These are phyloP conservation scores for Saprolegnia diclina DNA, from an alignment of 352 stramenopile species.

Conservation along the genomic window DNA sequence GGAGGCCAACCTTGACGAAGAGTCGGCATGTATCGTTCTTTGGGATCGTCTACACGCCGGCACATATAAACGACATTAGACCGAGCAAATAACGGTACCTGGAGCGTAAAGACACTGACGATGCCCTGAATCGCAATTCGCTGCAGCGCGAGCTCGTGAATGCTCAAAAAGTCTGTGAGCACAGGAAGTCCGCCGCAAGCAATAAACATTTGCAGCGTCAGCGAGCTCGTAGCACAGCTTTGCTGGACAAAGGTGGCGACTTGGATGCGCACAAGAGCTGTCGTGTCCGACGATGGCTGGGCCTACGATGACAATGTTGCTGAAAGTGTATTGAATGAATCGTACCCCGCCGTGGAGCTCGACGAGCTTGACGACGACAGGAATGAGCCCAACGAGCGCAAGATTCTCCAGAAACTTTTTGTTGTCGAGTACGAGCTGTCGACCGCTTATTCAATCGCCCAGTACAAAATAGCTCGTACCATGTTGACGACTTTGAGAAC, in stretches of 20 bases:
- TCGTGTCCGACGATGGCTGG: background rate
- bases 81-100: conserved; percentile 30
- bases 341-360: background rate
- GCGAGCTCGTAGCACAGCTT: conserved; percentile 78
- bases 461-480: conserved; percentile 31
- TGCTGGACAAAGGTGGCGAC: conserved; percentile 85
- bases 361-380: conserved; percentile 85
- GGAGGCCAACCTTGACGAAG: conserved; percentile 89
- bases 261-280: conserved; percentile 60
- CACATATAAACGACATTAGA: background rate
- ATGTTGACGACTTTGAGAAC: conserved; percentile 86
- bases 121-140: conserved; percentile 88
- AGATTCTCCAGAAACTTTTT: conserved; percentile 88
- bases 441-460: background rate
- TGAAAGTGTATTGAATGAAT: too few relatives aligned
- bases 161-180: conserved; percentile 72
- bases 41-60: conserved; percentile 52
- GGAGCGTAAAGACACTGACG: conserved; percentile 85
- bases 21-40: conserved; percentile 93
- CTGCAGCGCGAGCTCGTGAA: conserved; percentile 48
- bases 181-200: conserved; percentile 85
- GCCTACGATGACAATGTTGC: too few relatives aligned
- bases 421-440: conserved; percentile 86
- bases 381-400: conserved; percentile 85
- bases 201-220: conserved; percentile 92